Base-by-base conservation (phyloP, 371 early-diverging fungal species). In the Mucor piriformis region DNA sequence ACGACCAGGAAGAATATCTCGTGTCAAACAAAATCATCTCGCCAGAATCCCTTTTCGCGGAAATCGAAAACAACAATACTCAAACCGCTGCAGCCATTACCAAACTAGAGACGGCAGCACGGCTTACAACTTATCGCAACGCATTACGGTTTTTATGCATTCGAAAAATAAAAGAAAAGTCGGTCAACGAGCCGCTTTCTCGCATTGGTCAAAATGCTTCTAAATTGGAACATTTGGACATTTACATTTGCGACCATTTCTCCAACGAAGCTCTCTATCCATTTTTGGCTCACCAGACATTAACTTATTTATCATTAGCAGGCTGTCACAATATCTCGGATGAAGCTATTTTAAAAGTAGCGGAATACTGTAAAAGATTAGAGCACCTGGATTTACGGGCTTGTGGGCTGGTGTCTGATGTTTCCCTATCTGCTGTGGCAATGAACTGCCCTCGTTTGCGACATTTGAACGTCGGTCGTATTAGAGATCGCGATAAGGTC, bases 271-370 rank as follows among this genome's bases (percentile, higher is more conserved):
- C 71, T 0, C 53, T 79, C 15, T 32, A 54, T 20, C 64, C 70
- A 3, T 73, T 79, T 48, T 25, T 67, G 12, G 37, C 33, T 11
- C 64, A 73, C 52, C 57, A 58, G 32, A 54, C 21, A 10, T 52
- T 78, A 16, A 82, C 81, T 1, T 72, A 76, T 43, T 23, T 85
- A 3, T 72, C 83, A 25, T 62, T 85, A 20, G 83, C 85, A 15
- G 85, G 85, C 0, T 85, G 85, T 38, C 72, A 77, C 52, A 70
- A 73, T 37, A 71, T 85, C 27, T 75, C 82, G 12, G 85, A 85
- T 37, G 57, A 59, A 10, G 73, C 76, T 0, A 69, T 85, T 23
- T 33, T 73, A 0, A 57, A 73, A 16, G 64, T 82, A 3, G 83
- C 85, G 8, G 50, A 70, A 8, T 63, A 61, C 13, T 82, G 85